Evolutionary conservation across 768 basidiomycete genomes (phyloP), one percentile per base, ranked within the genome.

Genomic region (Mycena polygramma): DNA sequence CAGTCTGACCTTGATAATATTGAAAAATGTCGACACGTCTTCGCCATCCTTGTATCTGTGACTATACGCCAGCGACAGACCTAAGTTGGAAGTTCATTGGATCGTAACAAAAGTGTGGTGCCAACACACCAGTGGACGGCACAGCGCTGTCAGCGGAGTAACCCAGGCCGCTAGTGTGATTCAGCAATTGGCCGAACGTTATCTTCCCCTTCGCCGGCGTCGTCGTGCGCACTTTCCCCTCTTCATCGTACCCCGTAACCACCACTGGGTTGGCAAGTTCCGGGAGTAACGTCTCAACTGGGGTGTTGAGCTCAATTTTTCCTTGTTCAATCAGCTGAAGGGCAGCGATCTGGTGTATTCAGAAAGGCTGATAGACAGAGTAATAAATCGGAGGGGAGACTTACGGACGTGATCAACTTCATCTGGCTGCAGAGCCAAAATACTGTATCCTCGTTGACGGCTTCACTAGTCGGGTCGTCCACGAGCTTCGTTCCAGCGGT

Each of bases 151-250:
- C 14, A 68, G 37, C 10, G 5, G 62, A 67, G 49, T 81, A 81
- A 43, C 73, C 75, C 2, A 81, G 51, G 4, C 81, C 81, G 51
- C 81, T 81, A 17, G 75, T 74, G 53, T 79, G 79, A 48, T 79
- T 81, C 14, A 81, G 69, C 2, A 81, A 67, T 55, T 81, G 79
- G 15, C 65, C 53, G 6, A 81, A 57, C 0, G 70, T 74, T 10
- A 81, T 76, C 11, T 58, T 51, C 3, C 17, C 72, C 48, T 77
- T 69, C 8, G 79, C 79, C 1, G 78, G 77, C 49, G 71, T 72
- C 20, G 65, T 76, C 4, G 70, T 57, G 24, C 67, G 1, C 1
- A 26, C 19, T 2, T 30, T 22, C 7, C 62, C 68, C 5, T 68
- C 62, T 2, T 73, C 70, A 2, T 65, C 51, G 19, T 66, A 55